Evolutionary conservation across 2,329 filamentous ascomycete genomes (phyloP).

Genomic region (Xylariaceae sp.): DNA sequence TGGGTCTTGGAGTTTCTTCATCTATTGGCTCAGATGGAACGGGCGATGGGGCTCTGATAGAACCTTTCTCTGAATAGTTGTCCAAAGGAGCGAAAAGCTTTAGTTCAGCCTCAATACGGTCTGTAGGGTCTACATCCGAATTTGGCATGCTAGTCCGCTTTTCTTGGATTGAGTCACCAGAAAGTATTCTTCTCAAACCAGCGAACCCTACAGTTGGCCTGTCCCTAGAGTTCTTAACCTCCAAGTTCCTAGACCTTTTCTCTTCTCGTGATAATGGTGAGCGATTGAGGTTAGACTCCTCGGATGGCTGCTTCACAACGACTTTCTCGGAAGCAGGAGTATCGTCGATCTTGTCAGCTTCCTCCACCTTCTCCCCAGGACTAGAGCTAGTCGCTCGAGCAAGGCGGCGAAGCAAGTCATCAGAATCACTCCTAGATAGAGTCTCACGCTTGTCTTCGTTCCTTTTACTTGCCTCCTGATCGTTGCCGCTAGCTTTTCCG

Average conservation of each 20-base stretch:
- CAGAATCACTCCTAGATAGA: constrained; percentile 48
- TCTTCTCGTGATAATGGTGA: constrained; percentile 31
- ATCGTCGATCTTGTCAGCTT: constrained; percentile 24
- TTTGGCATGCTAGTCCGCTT: constrained; percentile 54
- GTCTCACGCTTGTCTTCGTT: constrained; percentile 18
- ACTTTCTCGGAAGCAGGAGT: constrained; percentile 12
- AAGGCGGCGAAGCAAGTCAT: constrained; percentile 56
- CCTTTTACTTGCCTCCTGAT: constrained; percentile 26
- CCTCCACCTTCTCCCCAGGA: constrained; percentile 38
- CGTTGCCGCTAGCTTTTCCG: constrained; percentile 4
- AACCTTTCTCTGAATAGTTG: constrained; percentile 62
- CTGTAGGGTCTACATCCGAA: constrained; percentile 61
- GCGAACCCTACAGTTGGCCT: constrained; percentile 54
- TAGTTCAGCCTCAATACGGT: constrained; percentile 62
- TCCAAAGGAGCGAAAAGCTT: constrained; percentile 61
- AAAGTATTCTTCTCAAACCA: constrained; percentile 50
- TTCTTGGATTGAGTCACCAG: constrained; percentile 54
- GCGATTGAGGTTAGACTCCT: constrained; percentile 26
- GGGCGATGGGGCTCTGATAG: constrained; percentile 57
- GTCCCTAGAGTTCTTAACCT: constrained; percentile 39
- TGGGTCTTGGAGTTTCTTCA: constrained; percentile 56
- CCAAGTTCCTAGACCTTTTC: constrained; percentile 29
- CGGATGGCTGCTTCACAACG: constrained; percentile 18
- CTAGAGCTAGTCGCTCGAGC: constrained; percentile 55
- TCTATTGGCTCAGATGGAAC: constrained; percentile 42